These are phyloP conservation scores for Epichloe festucae DNA, from an alignment of 2,329 filamentous ascomycete genomes.

Conservation along the genomic window DNA sequence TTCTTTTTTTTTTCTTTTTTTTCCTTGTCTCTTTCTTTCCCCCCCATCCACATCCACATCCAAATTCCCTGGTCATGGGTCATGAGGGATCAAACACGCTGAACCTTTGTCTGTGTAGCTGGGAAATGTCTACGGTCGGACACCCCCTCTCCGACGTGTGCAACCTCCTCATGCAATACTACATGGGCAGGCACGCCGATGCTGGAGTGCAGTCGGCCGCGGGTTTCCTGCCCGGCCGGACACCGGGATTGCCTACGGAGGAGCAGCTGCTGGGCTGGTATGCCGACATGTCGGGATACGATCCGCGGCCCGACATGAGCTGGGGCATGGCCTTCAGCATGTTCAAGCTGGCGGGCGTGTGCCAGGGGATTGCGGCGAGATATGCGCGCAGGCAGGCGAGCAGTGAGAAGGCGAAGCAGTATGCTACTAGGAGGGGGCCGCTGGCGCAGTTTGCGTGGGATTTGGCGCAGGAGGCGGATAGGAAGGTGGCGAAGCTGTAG, in stretches of 20 bases:
- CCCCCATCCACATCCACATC: background rate
- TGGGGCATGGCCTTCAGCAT: constrained; percentile 52
- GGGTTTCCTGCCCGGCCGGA: constrained; percentile 48
- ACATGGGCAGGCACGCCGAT: constrained; percentile 18
- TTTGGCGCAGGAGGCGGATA: constrained; percentile 40
- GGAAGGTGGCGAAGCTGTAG: constrained; percentile 16
- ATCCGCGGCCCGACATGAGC: constrained; percentile 45
- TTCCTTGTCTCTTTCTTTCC: background rate
- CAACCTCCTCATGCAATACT: constrained; percentile 49
- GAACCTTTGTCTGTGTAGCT: constrained; percentile 31
- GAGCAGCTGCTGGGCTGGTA: constrained; percentile 30
- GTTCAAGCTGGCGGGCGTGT: constrained; percentile 48
- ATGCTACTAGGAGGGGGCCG: constrained; percentile 54
- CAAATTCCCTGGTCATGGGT: background rate
- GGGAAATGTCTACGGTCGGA: constrained; percentile 98
- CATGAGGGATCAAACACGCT: background rate
- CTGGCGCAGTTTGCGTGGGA: constrained; percentile 72
- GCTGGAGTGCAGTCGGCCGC: constrained; percentile 17
- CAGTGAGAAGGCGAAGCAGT: constrained; percentile 64
- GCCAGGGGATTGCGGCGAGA: constrained; percentile 84
- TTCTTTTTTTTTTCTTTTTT: constrained; percentile 12
- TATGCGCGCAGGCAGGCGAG: constrained; percentile 80
- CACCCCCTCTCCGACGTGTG: constrained; percentile 79
- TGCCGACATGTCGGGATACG: constrained; percentile 49
- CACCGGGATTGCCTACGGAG: constrained; percentile 46